phyloP scores from a whole-genome alignment of 2,329 filamentous ascomycete species.

The Ophiognomonia clavigignenti-juglandacearum region DNA sequence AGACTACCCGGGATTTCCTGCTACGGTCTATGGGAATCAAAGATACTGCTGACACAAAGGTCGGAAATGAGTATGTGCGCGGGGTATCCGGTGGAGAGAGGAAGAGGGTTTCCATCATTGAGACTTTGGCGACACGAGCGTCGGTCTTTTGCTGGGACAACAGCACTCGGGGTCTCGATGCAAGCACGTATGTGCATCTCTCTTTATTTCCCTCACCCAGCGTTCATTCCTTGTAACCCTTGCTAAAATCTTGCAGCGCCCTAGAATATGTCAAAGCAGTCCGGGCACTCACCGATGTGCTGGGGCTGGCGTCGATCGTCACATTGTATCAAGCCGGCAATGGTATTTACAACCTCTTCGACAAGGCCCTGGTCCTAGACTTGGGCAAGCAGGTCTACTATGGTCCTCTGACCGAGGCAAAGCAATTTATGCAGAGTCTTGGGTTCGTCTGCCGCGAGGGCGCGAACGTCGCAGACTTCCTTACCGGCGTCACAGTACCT shows the following conservation, averaged over 20 bases:
- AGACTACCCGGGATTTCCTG: constrained; percentile 61
- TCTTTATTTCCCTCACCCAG: too few species aligned
- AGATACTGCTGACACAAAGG: constrained; percentile 52
- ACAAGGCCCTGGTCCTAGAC: constrained; percentile 2
- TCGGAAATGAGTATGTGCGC: constrained; percentile 57
- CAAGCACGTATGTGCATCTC: too few species aligned
- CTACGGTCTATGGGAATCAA: too few species aligned
- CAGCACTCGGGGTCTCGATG: constrained; percentile 20
- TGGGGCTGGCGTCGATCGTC: too few species aligned
- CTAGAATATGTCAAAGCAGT: too few species aligned
- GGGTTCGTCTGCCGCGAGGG: constrained; percentile 51
- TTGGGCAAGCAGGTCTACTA: constrained; percentile 4
- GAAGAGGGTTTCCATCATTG: constrained; percentile 65
- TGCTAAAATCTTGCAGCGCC: too few species aligned
- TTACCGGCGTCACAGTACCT: constrained; percentile 64
- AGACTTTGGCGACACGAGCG: constrained; percentile 53
- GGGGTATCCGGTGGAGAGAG: constrained; percentile 55
- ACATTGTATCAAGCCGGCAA: too few species aligned
- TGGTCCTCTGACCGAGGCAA: constrained; percentile 31
- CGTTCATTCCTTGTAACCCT: too few species aligned
- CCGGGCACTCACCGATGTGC: too few species aligned
- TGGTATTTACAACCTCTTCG: too few species aligned
- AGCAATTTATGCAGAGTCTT: constrained; percentile 53
- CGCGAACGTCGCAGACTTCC: constrained; percentile 65
- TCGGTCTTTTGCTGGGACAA: constrained; percentile 20